A percentile compares a stretch with the other conserved stretches of the same genome.
phyloP scores from a whole-genome alignment of 2,329 filamentous ascomycete species.

The Ceratocystis destructans region DNA sequence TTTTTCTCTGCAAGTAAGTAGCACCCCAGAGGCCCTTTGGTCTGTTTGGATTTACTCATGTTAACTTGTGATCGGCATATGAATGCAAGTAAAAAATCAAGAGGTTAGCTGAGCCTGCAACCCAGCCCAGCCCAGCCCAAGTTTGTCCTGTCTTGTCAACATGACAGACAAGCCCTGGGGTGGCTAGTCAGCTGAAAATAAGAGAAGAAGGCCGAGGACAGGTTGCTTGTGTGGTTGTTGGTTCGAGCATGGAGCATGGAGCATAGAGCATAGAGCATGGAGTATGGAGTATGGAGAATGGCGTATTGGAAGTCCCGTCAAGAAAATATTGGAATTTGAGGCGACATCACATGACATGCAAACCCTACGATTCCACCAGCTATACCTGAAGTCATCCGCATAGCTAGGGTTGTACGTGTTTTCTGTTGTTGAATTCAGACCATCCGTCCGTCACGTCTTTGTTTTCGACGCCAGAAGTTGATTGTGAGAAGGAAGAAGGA shows the following conservation, averaged over 20 bases:
- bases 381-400: too few relatives aligned
- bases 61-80: conserved; percentile 4
- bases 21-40: background rate
- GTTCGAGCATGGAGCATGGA: background rate
- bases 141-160: conserved; percentile 3
- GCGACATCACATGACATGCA: too few relatives aligned
- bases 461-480: too few relatives aligned
- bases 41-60: background rate
- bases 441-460: too few relatives aligned
- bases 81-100: background rate
- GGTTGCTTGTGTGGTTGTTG: background rate
- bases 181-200: conserved; percentile 5
- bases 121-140: background rate
- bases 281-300: background rate
- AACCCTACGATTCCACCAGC: too few relatives aligned
- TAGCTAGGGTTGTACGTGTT: too few relatives aligned
- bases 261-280: background rate
- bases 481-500: too few relatives aligned
- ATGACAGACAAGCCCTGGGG: background rate
- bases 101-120: background rate
- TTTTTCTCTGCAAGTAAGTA: background rate
- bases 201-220: background rate
- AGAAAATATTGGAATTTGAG: too few relatives aligned
- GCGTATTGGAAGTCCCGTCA: too few relatives aligned
- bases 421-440: too few relatives aligned